phyloP scores from a whole-genome alignment of 352 stramenopile genomes.

The Pythium insidiosum region DNA sequence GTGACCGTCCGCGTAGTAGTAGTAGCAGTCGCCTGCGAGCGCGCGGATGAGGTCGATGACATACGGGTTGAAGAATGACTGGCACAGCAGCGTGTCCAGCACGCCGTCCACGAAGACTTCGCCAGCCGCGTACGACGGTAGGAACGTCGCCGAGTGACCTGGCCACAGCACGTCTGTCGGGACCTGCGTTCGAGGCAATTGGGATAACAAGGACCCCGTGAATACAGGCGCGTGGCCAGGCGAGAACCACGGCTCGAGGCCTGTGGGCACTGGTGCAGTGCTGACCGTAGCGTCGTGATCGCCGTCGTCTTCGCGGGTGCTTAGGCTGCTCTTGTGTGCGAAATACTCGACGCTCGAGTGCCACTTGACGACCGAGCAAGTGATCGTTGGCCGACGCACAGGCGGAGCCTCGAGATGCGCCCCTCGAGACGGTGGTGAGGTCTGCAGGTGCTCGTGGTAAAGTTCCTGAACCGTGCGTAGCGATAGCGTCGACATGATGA shows the following conservation, averaged over 20 bases:
- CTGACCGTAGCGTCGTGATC: neutral
- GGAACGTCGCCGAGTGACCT: slow-evolving; percentile 24
- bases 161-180: slow-evolving; percentile 9
- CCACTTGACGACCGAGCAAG: slow-evolving; percentile 39
- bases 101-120: slow-evolving; percentile 54
- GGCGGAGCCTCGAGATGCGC: neutral
- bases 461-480: slow-evolving; percentile 30
- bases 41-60: slow-evolving; percentile 45
- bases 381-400: slow-evolving; percentile 9
- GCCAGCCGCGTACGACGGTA: slow-evolving; percentile 39
- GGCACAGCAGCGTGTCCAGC: slow-evolving; percentile 54
- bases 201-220: neutral
- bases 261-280: too few relatives aligned
- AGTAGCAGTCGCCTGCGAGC: slow-evolving; percentile 36
- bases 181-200: too few relatives aligned
- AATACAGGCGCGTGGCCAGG: slow-evolving; percentile 1
- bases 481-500: slow-evolving; percentile 56
- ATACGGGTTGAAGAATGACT: slow-evolving; percentile 73
- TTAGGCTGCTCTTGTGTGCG: slow-evolving; percentile 26
- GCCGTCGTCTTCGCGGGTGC: slow-evolving; percentile 9
- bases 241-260: neutral
- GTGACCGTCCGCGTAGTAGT: slow-evolving; percentile 23
- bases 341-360: slow-evolving; percentile 53
- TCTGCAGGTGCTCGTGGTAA: slow-evolving; percentile 22
- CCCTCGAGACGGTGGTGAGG: neutral